phyloP scores from a whole-genome alignment of 208 protist genomes.

The Angomonas ambiguus region DNA sequence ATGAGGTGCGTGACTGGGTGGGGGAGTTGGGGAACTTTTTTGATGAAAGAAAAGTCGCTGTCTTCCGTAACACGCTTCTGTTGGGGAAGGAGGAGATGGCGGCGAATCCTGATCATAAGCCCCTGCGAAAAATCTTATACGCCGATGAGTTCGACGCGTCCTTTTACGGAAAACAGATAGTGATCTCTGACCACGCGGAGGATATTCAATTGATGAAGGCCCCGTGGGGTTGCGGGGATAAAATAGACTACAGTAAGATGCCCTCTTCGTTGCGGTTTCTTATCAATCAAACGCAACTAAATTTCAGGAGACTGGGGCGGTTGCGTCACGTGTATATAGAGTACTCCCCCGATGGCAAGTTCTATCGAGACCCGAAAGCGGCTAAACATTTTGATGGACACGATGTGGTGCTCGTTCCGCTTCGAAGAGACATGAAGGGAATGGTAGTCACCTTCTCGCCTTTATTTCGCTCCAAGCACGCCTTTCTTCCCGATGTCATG shows the following conservation, averaged over 20 bases:
- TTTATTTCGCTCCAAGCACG: constrained; percentile 51
- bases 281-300: constrained; percentile 30
- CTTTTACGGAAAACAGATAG: constrained; percentile 36
- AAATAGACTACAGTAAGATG: constrained; percentile 50
- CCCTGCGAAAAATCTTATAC: background rate
- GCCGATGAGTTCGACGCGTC: constrained; percentile 4
- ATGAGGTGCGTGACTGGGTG: constrained; percentile 57
- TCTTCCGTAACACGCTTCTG: constrained; percentile 13
- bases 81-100: constrained; percentile 5
- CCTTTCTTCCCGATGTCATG: constrained; percentile 52
- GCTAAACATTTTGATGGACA: constrained; percentile 81
- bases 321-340: constrained; percentile 85
- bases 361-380: constrained; percentile 51
- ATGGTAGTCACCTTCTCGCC: constrained; percentile 77
- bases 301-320: constrained; percentile 51
- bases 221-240: constrained; percentile 78
- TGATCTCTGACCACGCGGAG: constrained; percentile 81
- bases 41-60: constrained; percentile 43
- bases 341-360: constrained; percentile 70
- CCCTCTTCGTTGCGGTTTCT: constrained; percentile 66
- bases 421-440: constrained; percentile 43
- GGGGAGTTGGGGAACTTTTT: constrained; percentile 41
- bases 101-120: background rate
- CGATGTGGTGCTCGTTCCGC: constrained; percentile 85
- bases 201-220: constrained; percentile 80